Conservation (phyloP, 2,329 filamentous ascomycete species). For the Kalmusia sp. region DNA sequence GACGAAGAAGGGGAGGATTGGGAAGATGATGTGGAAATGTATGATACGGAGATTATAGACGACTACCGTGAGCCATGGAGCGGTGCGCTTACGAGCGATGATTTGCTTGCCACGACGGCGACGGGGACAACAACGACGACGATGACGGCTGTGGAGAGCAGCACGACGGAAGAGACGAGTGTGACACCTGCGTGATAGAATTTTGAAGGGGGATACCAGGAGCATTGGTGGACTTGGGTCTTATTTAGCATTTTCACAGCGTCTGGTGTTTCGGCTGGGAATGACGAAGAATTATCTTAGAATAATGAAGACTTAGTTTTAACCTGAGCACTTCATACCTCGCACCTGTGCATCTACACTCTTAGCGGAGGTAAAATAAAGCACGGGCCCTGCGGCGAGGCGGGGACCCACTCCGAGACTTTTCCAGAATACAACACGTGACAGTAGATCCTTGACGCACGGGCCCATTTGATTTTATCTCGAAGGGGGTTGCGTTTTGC, state of each 20-base stretch:
- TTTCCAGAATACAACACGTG: neutral
- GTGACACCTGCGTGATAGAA: slow-evolving; percentile 1
- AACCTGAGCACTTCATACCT: too few species aligned
- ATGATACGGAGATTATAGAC: slow-evolving; percentile 6
- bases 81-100: neutral
- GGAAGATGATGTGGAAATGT: slow-evolving; percentile 30
- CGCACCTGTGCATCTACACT: too few species aligned
- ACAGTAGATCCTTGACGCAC: neutral
- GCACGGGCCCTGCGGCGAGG: too few species aligned
- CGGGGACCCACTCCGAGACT: neutral
- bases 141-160: neutral
- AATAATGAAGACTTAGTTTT: too few species aligned
- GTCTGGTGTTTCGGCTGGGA: too few species aligned
- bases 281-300: too few species aligned
- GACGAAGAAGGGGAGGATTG: slow-evolving; percentile 43
- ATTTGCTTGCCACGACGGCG: neutral
- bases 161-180: neutral
- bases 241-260: too few species aligned
- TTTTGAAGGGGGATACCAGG: too few species aligned
- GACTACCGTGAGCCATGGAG: slow-evolving; percentile 2
- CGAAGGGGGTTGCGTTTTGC: slow-evolving; percentile 2
- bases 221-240: too few species aligned
- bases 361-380: too few species aligned
- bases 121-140: too few species aligned
- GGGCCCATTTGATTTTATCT: slow-evolving; percentile 1